Base-by-base conservation (phyloP, 1,284 basidiomycete species). In the Melampsora abietis-canadensis region DNA sequence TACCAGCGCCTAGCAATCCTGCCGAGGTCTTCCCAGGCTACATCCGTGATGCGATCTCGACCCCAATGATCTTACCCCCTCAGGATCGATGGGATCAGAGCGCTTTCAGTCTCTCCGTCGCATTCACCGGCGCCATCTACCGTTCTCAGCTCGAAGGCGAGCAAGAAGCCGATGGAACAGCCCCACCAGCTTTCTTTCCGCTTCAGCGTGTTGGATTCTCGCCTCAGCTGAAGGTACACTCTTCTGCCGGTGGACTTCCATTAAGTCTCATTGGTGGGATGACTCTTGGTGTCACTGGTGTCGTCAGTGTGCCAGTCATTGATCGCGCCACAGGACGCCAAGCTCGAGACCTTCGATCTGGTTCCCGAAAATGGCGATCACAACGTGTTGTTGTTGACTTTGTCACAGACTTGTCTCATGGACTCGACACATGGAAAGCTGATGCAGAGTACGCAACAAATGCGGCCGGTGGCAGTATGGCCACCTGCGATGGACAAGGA, bases 371-470 rank as follows among this genome's bases (percentile, higher is more conserved):
- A 67, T 78, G 69, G 75, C 77, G 73, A 61, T 77, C 75, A 7
- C 78, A 80, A 77, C 75, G 80, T 19, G 79, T 81, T 76, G 79
- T 81, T 34, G 80, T 80, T 44, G 80, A 81, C 75, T 80, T 81
- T 68, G 79, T 78, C 60, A 80, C 79, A 76, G 80, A 81, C 76
- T 67, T 81, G 10, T 77, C 78, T 40, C 78, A 77, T 65, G 80
- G 80, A 4, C 64, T 81, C 15, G 76, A 77, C 46, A 79, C 80
- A 54, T 81, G 80, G 80, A 79, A 80, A 66, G 75, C 78, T n/a
- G 80, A 81, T 65, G 80, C 79, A n/a, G 75, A 78, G 57, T 63
- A 51, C 46, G 76, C 76, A n/a, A 72, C 64, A 2, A 67, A 73
- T 4, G 76, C 76, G 5, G 57, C 76, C 10, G 64, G 73, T 21